Base-by-base conservation (phyloP, 2,329 filamentous ascomycete genomes). In the Alternaria brassicae region DNA sequence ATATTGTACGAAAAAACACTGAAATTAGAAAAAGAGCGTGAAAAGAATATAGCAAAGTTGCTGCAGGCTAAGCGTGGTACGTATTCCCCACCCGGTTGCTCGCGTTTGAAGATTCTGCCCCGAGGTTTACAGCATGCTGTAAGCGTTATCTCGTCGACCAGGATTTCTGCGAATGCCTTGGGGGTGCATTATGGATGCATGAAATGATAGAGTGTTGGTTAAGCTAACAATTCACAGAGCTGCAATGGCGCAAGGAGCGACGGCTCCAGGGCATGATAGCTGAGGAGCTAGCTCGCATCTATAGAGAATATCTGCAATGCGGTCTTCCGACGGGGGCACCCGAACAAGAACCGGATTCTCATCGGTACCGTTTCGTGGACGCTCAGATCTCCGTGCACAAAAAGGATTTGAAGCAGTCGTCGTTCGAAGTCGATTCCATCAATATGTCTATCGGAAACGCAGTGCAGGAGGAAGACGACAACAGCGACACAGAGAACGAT, bases 1-100 rank as follows among this genome's bases (percentile, higher is more conserved):
- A 13, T 21, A 12, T 0, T 0, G 1, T 17, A 39, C 3, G 2
- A 13, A 10, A 0, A 1, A 8, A 9, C 17, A 17, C 4, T 4
- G 2, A 21, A 39, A 12, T 3, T 39, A 4, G 8, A n/a, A 0
- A n/a, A 39, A 6, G 17, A 21, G 3, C 9, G 4, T 21, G 17
- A 39, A 0, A n/a, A 39, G 10, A 21, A 5, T 9, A 0, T 21
- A 5, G 3, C 4, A 2, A 7, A 21, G 37, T 12, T 21, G 37
- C 10, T 21, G 3, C 21, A 39, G 37, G 37, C 34, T n/a, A n/a
- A n/a, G n/a, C n/a, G n/a, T n/a, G n/a, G n/a, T n/a, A n/a, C n/a
- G n/a, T n/a, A n/a, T n/a, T n/a, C n/a, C n/a, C n/a, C n/a, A n/a
- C n/a, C n/a, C n/a, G n/a, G n/a, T n/a, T n/a, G n/a, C n/a, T n/a